Percentiles rank a stretch among this genome's conserved stretches.
These are phyloP conservation scores for Eucalyptus guilfoylei DNA, from an alignment of 345 rosid genomes.

Conservation along the genomic window DNA sequence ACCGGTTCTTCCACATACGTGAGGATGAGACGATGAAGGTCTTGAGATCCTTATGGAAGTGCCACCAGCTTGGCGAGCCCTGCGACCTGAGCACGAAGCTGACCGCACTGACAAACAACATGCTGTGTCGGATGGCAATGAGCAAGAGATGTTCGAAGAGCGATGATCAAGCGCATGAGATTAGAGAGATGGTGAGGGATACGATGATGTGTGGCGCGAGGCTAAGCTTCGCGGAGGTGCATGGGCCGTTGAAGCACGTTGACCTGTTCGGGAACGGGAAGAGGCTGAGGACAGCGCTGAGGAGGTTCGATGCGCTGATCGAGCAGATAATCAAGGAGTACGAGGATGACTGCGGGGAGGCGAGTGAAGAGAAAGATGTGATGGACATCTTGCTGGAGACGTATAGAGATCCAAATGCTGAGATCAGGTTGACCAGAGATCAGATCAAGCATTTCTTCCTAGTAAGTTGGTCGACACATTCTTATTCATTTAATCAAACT, in stretches of 20 bases:
- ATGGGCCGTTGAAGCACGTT: slow-evolving; percentile 18
- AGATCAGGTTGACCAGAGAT: slow-evolving; percentile 36
- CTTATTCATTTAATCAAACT: neutral
- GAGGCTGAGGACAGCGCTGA: slow-evolving; percentile 4
- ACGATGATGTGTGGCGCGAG: slow-evolving; percentile 15
- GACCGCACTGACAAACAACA: slow-evolving; percentile 27
- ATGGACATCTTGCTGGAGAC: slow-evolving; percentile 55
- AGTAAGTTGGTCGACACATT: slow-evolving; percentile 14
- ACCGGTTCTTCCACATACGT: slow-evolving; percentile 32
- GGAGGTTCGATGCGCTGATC: slow-evolving; percentile 14
- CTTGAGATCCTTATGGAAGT: slow-evolving; percentile 10
- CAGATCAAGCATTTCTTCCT: slow-evolving; percentile 59
- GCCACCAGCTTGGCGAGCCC: slow-evolving; percentile 9
- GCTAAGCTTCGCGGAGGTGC: slow-evolving; percentile 24
- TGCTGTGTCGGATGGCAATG: slow-evolving; percentile 47
- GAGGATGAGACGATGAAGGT: slow-evolving; percentile 37
- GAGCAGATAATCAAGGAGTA: slow-evolving; percentile 28
- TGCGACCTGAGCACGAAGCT: slow-evolving; percentile 43
- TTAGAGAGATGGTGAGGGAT: slow-evolving; percentile 22
- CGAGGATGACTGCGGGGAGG: neutral
- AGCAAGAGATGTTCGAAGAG: slow-evolving; percentile 25
- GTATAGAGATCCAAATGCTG: slow-evolving; percentile 30
- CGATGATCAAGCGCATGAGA: slow-evolving; percentile 18
- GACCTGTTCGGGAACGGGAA: slow-evolving; percentile 33
- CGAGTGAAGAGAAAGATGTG: slow-evolving; percentile 26